These are phyloP conservation scores for Papiliotrema flavescens DNA, from an alignment of 1,284 basidiomycete genomes.

Conservation along the genomic window DNA sequence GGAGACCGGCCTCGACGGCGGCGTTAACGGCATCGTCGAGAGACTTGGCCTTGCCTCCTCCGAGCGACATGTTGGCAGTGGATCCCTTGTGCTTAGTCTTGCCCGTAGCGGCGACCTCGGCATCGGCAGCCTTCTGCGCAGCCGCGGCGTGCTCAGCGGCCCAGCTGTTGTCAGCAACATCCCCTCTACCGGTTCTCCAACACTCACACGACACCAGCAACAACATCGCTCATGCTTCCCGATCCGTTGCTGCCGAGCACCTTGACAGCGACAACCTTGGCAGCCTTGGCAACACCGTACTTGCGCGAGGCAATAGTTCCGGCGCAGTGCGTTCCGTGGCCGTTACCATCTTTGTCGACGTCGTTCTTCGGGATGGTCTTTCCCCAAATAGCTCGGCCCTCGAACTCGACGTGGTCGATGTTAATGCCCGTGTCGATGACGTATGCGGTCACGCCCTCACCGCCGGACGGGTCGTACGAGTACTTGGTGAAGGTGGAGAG, in stretches of 20 bases:
- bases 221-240: conserved; percentile 94
- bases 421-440: conserved; percentile 71
- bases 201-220: conserved; percentile 65
- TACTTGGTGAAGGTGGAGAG: conserved; percentile 88
- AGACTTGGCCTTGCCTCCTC: conserved; percentile 86
- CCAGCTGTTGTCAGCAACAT: conserved; percentile 52
- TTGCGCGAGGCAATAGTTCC: conserved; percentile 72
- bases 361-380: conserved; percentile 76
- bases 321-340: conserved; percentile 73
- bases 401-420: conserved; percentile 78
- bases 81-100: conserved; percentile 84
- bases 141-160: conserved; percentile 64
- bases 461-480: conserved; percentile 68
- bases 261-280: conserved; percentile 90
- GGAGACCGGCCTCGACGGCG: conserved; percentile 78
- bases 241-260: conserved; percentile 90
- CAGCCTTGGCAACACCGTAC: conserved; percentile 94
- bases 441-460: conserved; percentile 86
- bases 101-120: conserved; percentile 62
- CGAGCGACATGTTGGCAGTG: conserved; percentile 97
- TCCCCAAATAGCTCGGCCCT: conserved; percentile 79
- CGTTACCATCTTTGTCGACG: conserved; percentile 66
- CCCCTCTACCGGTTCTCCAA: not conserved
- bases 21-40: conserved; percentile 82
- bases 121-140: conserved; percentile 57